Evolutionary conservation across 805 yeast genomes (phyloP).

Genomic region (Candida chauliodis): DNA sequence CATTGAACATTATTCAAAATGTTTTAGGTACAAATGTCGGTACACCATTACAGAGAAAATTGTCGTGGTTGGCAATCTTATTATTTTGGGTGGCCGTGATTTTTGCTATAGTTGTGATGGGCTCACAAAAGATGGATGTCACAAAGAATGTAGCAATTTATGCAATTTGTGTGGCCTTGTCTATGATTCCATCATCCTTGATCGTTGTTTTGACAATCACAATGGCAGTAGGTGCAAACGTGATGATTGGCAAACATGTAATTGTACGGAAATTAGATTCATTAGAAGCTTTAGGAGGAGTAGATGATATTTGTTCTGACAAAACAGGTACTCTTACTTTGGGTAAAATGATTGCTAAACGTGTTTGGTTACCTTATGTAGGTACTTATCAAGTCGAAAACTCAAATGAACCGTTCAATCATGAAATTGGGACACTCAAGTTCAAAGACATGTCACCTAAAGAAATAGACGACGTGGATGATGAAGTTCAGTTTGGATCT

Average conservation of each 20-base stretch:
- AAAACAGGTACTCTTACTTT: conserved; percentile 81
- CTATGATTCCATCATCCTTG: conserved; percentile 80
- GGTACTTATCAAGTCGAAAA: conserved; percentile 56
- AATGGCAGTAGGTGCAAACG: conserved; percentile 79
- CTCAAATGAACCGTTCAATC: conserved; percentile 61
- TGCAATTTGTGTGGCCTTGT: conserved; percentile 79
- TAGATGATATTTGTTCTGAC: conserved; percentile 77
- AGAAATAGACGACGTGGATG: conserved; percentile 32
- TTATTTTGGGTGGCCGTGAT: conserved; percentile 77
- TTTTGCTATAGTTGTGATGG: conserved; percentile 85
- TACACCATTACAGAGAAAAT: conserved; percentile 74
- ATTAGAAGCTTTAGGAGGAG: conserved; percentile 74
- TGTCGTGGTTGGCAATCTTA: conserved; percentile 72
- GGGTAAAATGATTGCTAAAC: conserved; percentile 73
- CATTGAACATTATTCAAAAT: conserved; percentile 56
- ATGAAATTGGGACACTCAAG: conserved; percentile 50
- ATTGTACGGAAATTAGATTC: conserved; percentile 76
- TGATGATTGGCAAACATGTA: conserved; percentile 65
- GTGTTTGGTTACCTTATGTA: conserved; percentile 62
- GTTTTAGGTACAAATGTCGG: conserved; percentile 75
- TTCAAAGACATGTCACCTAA: conserved; percentile 34
- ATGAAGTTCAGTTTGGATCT: conserved; percentile 29
- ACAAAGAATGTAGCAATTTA: conserved; percentile 79
- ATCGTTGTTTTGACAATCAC: conserved; percentile 82
- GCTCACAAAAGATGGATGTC: conserved; percentile 72